Conservation (phyloP, 2,329 filamentous ascomycete species). For the Neophaeococcomyces mojaviensis region DNA sequence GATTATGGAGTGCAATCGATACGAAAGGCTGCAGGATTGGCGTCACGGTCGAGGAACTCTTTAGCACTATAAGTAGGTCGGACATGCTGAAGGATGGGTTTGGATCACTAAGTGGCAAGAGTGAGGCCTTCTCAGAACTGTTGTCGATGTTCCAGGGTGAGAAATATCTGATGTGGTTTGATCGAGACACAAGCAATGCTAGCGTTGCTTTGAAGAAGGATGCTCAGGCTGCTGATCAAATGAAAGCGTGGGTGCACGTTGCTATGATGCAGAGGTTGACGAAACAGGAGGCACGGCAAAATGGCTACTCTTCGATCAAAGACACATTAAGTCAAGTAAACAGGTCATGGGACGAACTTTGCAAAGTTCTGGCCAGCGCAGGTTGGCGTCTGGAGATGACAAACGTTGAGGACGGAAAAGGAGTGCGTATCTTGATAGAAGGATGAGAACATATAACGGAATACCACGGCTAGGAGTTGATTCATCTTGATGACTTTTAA, state of each 20-base stretch:
- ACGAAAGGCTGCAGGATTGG: constrained; percentile 9
- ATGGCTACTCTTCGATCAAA: neutral
- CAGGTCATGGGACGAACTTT: constrained; percentile 11
- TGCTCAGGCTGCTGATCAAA: constrained; percentile 42
- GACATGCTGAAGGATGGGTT: neutral
- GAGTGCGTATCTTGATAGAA: constrained; percentile 1
- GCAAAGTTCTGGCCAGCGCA: constrained; percentile 8
- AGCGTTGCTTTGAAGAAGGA: constrained; percentile 59
- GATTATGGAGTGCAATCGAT: neutral
- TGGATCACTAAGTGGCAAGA: neutral
- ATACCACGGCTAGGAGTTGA: too few relatives aligned
- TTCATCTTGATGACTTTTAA: too few relatives aligned
- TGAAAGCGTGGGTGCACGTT: constrained; percentile 58
- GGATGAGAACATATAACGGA: neutral
- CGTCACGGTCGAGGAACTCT: constrained; percentile 4
- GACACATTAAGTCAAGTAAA: constrained; percentile 13
- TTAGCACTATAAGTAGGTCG: neutral
- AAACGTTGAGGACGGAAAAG: constrained; percentile 14
- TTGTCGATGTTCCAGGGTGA: constrained; percentile 44
- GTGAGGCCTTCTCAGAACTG: neutral
- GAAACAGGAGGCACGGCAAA: too few relatives aligned
- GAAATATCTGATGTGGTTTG: constrained; percentile 56
- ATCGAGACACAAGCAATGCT: constrained; percentile 34
- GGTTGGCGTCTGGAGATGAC: constrained; percentile 20
- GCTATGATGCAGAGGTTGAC: constrained; percentile 25